Base-by-base conservation (phyloP, 108 stramenopile species). In the Hondaea fermentalgiana region DNA sequence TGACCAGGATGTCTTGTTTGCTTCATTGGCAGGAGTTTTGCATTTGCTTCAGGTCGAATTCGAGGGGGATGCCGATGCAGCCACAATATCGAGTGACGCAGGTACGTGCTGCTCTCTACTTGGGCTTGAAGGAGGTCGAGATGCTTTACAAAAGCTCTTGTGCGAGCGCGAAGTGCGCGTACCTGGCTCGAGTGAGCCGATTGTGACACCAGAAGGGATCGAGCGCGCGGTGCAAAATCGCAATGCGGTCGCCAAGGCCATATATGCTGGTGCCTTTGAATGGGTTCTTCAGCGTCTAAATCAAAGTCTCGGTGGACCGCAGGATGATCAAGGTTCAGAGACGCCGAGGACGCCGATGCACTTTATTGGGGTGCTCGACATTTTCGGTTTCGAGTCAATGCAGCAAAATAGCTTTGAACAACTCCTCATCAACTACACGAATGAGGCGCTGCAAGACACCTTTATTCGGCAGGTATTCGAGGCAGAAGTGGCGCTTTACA, bases 391-490 rank as follows among this genome's bases (percentile, higher is more conserved):
- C 23, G 91, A 91, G 87, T 60, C 83, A n/a, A 89, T 91, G 57
- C 53, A 71, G 58, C 28, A 53, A 8, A 91, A 91, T 83, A 60
- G 19, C 29, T 88, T 91, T 43, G 91, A 91, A 47, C 91, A 91
- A 60, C 83, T 90, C 1, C 72, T 89, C 29, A 90, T 90, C 90
- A 90, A 90, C 59, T 90, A 83, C 55, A 60, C 88, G 43, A 90
- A 90, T 72, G 90, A 90, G 72, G 87, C 60, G 12, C 43, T 90
- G 10, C 89, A 89, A 25, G 95, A 96, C 88, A 95, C 96, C 89
- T 98, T 96, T 89, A 98, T 95, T 59, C 92, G 93, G 64, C 95
- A 97, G 91, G 96, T 98, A 19, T 98, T 98, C 92, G 94, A 95
- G 55, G 92, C 93, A 58, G 97, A 96, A 71, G 42, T 58, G 12